Conservation (phyloP, 306 rosid genomes). For the Cajanus cajan region DNA sequence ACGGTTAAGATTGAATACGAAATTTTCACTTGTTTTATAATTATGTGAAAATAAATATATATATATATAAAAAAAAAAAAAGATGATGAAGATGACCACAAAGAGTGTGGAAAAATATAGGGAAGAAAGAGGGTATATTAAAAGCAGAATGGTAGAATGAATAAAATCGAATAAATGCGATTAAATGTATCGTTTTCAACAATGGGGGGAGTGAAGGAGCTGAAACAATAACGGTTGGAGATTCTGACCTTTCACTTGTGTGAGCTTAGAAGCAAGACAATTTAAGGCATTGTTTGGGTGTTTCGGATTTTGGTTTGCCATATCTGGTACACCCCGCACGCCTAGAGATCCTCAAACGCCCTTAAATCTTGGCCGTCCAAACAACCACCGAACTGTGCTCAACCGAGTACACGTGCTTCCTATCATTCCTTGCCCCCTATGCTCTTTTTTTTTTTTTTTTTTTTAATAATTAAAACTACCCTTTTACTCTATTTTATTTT, state of each 20-base stretch:
- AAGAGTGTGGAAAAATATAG: slow-evolving; percentile 1
- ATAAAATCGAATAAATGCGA: slow-evolving; percentile 30
- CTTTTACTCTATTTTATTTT: slow-evolving; percentile 39
- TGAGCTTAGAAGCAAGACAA: slow-evolving; percentile 40
- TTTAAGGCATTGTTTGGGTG: slow-evolving; percentile 43
- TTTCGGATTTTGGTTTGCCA: slow-evolving; percentile 37
- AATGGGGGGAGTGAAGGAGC: slow-evolving; percentile 16
- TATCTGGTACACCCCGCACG: slow-evolving; percentile 12
- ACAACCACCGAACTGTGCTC: slow-evolving; percentile 47
- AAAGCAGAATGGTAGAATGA: not conserved
- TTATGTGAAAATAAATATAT: too few species aligned
- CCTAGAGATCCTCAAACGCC: slow-evolving; percentile 47
- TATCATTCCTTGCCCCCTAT: slow-evolving; percentile 42
- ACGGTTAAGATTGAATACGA: too few species aligned
- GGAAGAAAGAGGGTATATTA: not conserved
- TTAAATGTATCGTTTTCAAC: slow-evolving; percentile 35
- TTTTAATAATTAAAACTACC: not conserved
- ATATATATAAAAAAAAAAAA: not conserved
- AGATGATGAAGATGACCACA: not conserved
- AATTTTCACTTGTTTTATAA: too few species aligned
- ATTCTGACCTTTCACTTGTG: slow-evolving; percentile 45
- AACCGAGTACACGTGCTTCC: slow-evolving; percentile 64
- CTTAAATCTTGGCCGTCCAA: slow-evolving; percentile 56
- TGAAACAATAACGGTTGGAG: slow-evolving; percentile 41
- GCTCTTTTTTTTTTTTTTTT: not conserved